Evolutionary conservation across 2,329 filamentous ascomycete genomes (phyloP), one percentile per base, ranked within the genome.

Genomic region (Aspergillus sp.): DNA sequence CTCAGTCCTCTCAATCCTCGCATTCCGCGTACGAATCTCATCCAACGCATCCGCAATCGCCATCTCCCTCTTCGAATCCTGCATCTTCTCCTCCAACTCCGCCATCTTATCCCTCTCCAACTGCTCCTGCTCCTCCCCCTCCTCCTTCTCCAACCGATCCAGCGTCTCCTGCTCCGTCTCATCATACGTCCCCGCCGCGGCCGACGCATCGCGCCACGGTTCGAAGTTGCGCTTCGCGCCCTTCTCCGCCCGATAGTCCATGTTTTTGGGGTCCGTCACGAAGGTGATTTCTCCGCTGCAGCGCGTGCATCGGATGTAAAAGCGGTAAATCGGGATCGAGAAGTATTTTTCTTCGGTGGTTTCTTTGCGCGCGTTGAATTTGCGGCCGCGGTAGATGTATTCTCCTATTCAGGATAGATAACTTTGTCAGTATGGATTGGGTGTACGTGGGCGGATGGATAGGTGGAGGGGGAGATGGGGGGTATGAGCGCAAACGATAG

Each of bases 311-410:
- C 91, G 85, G 69, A 94, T 96, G 78, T 93, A 95, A 81, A 98
- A 97, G 31, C 90, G 86, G 78, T 89, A 95, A 64, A 96, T 92
- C 61, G 91, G 86, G 63, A 98, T 96, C 53, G 85, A 85, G 51
- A 96, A 86, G 79, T 99, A 99, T 67, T 89, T 90, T 69, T 97
- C 90, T 20, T 95, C 90, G 0, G 91, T 92, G 0, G 90, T 96
- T 72, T 97, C 92, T 72, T 99, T 99, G 39, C 91, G 85, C 2
- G 92, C 90, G 78, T 98, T 98, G 84, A 98, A 98, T 71, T 97
- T 98, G 61, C 93, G 87, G 0, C 93, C 93, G 68, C 92, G 91
- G 82, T 96, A 94, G 71, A 96, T 95, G 80, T 89, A 96, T 77
- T 96, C 90, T 70, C 86, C 86, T 61, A 10, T 46, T 6, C 2